A percentile compares a stretch with the other conserved stretches of the same genome.
phyloP scores from a whole-genome alignment of 1,284 basidiomycete genomes.

The Ceratobasidium theobromae region DNA sequence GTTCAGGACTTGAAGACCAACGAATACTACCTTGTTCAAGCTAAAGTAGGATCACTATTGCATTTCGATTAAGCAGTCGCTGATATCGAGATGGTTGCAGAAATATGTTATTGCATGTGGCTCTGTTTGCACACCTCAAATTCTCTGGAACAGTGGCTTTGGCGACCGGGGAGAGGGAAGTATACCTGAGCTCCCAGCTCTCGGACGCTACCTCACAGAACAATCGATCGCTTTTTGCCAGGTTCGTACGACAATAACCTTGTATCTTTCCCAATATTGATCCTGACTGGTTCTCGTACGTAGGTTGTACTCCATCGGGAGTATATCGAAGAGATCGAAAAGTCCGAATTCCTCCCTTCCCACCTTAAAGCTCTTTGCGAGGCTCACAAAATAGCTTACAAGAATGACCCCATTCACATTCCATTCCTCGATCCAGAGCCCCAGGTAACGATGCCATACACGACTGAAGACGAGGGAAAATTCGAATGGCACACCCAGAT shows the following conservation, averaged over 20 bases:
- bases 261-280: not conserved
- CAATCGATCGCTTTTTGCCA: slow-evolving; percentile 33
- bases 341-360: not conserved
- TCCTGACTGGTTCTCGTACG: not conserved
- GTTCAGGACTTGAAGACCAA: not conserved
- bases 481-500: slow-evolving; percentile 43
- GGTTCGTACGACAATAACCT: not conserved
- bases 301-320: slow-evolving; percentile 12
- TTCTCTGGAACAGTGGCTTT: slow-evolving; percentile 27
- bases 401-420: slow-evolving; percentile 40
- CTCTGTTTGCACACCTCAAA: slow-evolving; percentile 24
- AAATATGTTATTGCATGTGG: slow-evolving; percentile 28
- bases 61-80: not conserved
- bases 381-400: slow-evolving; percentile 41
- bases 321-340: not conserved
- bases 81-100: not conserved
- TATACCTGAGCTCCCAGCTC: not conserved
- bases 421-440: slow-evolving; percentile 43
- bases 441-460: slow-evolving; percentile 41
- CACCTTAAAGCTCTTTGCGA: slow-evolving; percentile 41
- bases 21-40: not conserved
- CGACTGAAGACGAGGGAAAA: slow-evolving; percentile 27
- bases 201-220: slow-evolving; percentile 19
- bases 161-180: not conserved
- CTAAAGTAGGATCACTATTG: not conserved